phyloP scores from a whole-genome alignment of 768 basidiomycete genomes.

The Amanita fuliginea region DNA sequence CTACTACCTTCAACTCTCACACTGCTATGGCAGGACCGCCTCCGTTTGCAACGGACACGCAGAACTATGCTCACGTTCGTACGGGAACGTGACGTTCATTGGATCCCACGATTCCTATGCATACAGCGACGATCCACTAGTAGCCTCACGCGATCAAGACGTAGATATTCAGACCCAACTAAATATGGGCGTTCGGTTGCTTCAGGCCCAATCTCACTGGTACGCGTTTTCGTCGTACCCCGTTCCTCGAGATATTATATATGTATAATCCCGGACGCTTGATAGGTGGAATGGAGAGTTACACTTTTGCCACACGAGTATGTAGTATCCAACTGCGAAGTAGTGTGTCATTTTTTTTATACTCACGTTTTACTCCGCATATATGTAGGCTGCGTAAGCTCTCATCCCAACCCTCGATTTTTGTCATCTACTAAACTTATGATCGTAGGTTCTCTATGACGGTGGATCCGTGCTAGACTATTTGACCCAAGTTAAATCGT shows the following conservation, averaged over 20 bases:
- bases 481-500: constrained; percentile 40
- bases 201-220: constrained; percentile 49
- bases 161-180: constrained; percentile 40
- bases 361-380: neutral
- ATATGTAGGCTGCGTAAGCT: constrained; percentile 24
- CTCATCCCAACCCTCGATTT: constrained; percentile 6
- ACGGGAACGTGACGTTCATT: constrained; percentile 39
- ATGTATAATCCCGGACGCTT: no score
- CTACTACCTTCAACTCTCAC: neutral
- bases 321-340: constrained; percentile 10
- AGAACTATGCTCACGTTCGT: constrained; percentile 47
- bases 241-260: neutral
- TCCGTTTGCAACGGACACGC: constrained; percentile 55
- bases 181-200: constrained; percentile 38
- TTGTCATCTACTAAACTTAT: constrained; percentile 1
- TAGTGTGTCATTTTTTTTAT: neutral
- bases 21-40: constrained; percentile 12
- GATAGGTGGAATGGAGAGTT: constrained; percentile 24
- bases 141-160: constrained; percentile 40
- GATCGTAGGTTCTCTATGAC: constrained; percentile 33
- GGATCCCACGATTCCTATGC: constrained; percentile 50
- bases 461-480: constrained; percentile 40
- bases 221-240: constrained; percentile 12
- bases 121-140: constrained; percentile 33
- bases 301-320: constrained; percentile 61